Evolutionary conservation across 1,284 basidiomycete species (phyloP).

Genomic region (Lentinula novae-zelandiae): DNA sequence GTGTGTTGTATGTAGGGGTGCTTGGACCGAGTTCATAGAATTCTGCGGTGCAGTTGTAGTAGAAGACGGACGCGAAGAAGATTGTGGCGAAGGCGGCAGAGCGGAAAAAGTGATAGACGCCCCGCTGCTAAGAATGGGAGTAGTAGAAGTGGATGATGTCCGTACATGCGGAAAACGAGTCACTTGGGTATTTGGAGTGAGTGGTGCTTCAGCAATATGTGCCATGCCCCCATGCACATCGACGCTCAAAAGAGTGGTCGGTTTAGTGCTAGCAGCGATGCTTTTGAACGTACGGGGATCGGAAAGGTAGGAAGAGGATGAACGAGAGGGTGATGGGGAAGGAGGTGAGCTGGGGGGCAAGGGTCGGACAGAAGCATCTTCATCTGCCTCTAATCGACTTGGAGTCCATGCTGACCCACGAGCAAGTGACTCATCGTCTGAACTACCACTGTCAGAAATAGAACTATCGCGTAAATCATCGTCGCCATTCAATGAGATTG

Average conservation of each 20-base stretch:
- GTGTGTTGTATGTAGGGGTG: slow-evolving; percentile 84
- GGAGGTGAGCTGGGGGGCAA: slow-evolving; percentile 82
- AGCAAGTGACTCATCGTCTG: slow-evolving; percentile 48
- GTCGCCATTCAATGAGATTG: slow-evolving; percentile 63
- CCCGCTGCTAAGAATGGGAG: slow-evolving; percentile 39
- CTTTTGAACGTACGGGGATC: slow-evolving; percentile 77
- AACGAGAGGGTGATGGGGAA: slow-evolving; percentile 78
- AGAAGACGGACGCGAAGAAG: slow-evolving; percentile 41
- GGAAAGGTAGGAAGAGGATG: slow-evolving; percentile 75
- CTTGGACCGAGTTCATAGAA: slow-evolving; percentile 46
- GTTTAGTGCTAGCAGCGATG: slow-evolving; percentile 89
- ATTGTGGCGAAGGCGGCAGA: slow-evolving; percentile 47
- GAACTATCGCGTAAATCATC: slow-evolving; percentile 32
- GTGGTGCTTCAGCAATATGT: slow-evolving; percentile 86
- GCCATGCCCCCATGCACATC: slow-evolving; percentile 80
- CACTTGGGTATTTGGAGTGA: slow-evolving; percentile 48
- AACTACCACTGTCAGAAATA: slow-evolving; percentile 39
- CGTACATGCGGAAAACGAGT: slow-evolving; percentile 56
- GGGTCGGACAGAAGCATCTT: slow-evolving; percentile 85
- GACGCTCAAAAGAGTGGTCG: slow-evolving; percentile 88
- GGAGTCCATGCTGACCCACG: slow-evolving; percentile 75
- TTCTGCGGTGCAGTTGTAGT: not conserved
- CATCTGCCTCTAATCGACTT: slow-evolving; percentile 77
- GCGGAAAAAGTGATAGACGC: slow-evolving; percentile 68
- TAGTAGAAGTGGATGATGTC: slow-evolving; percentile 51